A percentile compares a stretch with the other conserved stretches of the same genome.
Conservation (phyloP, 495 filamentous ascomycete genomes). For the Aspergillus nidulans region DNA sequence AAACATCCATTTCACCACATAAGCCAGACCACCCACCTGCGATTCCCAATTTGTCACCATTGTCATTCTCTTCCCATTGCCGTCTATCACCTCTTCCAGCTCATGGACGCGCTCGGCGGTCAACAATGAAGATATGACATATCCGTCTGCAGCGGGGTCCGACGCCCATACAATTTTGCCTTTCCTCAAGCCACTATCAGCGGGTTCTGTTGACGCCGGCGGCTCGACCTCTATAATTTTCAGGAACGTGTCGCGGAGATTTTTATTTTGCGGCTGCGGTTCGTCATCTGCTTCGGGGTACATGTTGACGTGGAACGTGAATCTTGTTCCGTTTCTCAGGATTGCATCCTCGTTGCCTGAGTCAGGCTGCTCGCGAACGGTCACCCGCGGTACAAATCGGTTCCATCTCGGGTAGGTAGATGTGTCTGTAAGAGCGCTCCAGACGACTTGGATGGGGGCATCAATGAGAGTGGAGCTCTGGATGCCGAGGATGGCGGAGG, state of each 20-base stretch:
- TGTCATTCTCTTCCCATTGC: conserved; percentile 18
- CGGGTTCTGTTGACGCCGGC: conserved; percentile 17
- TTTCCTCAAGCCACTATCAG: not conserved
- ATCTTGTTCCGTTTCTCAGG: conserved; percentile 31
- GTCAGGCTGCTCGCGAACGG: conserved; percentile 34
- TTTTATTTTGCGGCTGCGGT: conserved; percentile 20
- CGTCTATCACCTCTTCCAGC: conserved; percentile 26
- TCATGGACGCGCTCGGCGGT: conserved; percentile 40
- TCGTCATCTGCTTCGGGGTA: conserved; percentile 10
- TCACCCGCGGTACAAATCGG: conserved; percentile 37
- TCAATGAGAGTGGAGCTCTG: conserved; percentile 32
- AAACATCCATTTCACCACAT: conserved; percentile 39
- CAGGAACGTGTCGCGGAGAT: conserved; percentile 2
- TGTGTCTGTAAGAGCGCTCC: conserved; percentile 35
- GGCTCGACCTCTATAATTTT: conserved; percentile 28
- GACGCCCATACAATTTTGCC: conserved; percentile 37
- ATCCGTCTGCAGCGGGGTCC: conserved; percentile 25
- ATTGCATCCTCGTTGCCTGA: not conserved
- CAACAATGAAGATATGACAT: conserved; percentile 26
- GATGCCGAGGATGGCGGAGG: conserved; percentile 27
- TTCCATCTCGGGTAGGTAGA: conserved; percentile 45
- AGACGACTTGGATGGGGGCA: conserved; percentile 31
- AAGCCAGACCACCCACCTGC: conserved; percentile 35
- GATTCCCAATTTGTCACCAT: conserved; percentile 44
- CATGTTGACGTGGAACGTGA: conserved; percentile 45